phyloP scores from a whole-genome alignment of 2,329 filamentous ascomycete species.

The Colletotrichum echinochloae region DNA sequence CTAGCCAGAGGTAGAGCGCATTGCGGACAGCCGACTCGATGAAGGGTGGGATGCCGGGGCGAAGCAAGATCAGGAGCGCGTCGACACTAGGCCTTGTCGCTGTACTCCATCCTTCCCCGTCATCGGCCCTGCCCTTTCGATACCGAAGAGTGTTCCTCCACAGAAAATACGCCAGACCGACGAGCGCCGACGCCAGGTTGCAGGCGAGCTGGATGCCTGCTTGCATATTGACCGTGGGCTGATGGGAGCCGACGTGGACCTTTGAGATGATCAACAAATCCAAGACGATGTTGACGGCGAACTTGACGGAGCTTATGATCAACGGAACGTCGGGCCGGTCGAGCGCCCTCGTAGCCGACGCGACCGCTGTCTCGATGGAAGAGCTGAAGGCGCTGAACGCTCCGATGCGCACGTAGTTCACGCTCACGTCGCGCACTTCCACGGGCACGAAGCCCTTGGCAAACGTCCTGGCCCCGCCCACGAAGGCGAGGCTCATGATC shows the following conservation, averaged over 20 bases:
- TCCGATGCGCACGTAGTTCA: slow-evolving; percentile 74
- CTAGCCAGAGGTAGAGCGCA: slow-evolving; percentile 77
- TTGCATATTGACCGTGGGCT: slow-evolving; percentile 73
- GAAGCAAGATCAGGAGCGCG: slow-evolving; percentile 62
- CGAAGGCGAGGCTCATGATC: slow-evolving; percentile 70
- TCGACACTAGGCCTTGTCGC: slow-evolving; percentile 48
- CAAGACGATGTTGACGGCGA: slow-evolving; percentile 74
- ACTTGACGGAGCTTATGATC: slow-evolving; percentile 72
- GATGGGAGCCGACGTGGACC: slow-evolving; percentile 67
- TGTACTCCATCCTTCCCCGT: neutral
- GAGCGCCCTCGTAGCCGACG: slow-evolving; percentile 71
- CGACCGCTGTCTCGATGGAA: slow-evolving; percentile 72
- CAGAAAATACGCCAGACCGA: slow-evolving; percentile 71
- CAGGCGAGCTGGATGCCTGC: slow-evolving; percentile 73
- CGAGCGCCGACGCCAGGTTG: slow-evolving; percentile 65
- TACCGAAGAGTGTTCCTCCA: slow-evolving; percentile 52
- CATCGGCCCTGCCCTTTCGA: slow-evolving; percentile 5
- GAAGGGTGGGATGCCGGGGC: slow-evolving; percentile 71
- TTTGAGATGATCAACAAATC: slow-evolving; percentile 75
- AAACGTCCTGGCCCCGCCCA: slow-evolving; percentile 65
- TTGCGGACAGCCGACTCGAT: slow-evolving; percentile 76
- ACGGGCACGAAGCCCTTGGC: slow-evolving; percentile 72
- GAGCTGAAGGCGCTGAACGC: slow-evolving; percentile 73
- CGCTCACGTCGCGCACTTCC: slow-evolving; percentile 65
- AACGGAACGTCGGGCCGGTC: slow-evolving; percentile 78